Percentiles rank a stretch among this genome's conserved stretches.
Evolutionary conservation across 2,329 filamentous ascomycete genomes (phyloP).

Genomic region (Aspergillus novofumigatus): DNA sequence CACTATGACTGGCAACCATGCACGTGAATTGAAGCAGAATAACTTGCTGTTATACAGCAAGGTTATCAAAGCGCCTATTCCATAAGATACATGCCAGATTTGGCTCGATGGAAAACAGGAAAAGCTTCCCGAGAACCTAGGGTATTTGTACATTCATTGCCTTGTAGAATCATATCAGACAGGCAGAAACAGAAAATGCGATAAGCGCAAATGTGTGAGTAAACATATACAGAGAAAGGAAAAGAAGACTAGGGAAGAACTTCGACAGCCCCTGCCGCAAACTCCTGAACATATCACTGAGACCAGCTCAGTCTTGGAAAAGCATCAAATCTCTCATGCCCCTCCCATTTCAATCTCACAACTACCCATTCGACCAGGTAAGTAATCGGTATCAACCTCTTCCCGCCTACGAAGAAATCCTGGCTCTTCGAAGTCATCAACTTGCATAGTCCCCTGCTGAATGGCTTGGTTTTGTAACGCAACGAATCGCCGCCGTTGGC

Average conservation of each 20-base stretch:
- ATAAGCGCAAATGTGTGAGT: neutral
- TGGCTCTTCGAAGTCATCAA: constrained; percentile 45
- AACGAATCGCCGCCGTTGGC: constrained; percentile 24
- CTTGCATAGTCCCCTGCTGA: constrained; percentile 22
- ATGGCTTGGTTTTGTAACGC: constrained; percentile 6
- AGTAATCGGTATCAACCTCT: constrained; percentile 33
- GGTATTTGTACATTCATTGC: neutral
- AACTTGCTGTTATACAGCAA: neutral
- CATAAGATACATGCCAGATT: neutral
- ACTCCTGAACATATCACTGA: neutral
- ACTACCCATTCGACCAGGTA: neutral
- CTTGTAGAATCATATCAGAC: neutral
- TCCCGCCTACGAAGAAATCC: constrained; percentile 41
- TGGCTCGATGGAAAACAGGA: neutral
- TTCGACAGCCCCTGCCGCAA: neutral
- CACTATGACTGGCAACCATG: neutral
- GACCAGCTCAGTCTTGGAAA: neutral
- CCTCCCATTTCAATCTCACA: constrained; percentile 32
- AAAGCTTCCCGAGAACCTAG: neutral
- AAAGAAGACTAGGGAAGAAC: neutral
- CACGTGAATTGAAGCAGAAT: neutral
- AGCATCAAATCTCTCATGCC: constrained; percentile 15
- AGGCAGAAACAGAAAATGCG: neutral
- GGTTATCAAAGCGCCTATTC: neutral
- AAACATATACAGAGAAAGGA: constrained; percentile 1